Percentiles rank a stretch among this genome's conserved stretches.
Conservation (phyloP, 2,329 filamentous ascomycete species). For the Onygenales sp. region DNA sequence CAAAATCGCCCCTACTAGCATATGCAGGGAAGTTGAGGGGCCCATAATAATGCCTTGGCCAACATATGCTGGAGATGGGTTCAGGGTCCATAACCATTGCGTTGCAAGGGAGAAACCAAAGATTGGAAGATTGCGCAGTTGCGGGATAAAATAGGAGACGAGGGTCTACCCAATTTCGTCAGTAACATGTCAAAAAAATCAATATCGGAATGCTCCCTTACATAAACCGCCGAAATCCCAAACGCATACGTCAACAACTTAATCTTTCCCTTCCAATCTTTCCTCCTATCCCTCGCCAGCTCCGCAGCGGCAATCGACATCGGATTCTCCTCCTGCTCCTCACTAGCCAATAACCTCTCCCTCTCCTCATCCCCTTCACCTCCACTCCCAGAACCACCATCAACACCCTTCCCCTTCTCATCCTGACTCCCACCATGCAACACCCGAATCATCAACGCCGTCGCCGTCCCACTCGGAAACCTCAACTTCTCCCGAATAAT, state of each 20-base stretch:
- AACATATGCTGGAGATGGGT: constrained; percentile 93
- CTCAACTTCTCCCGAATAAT: constrained; percentile 87
- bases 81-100: constrained; percentile 90
- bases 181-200: constrained; percentile 2
- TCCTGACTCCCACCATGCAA: constrained; percentile 57
- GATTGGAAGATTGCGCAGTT: constrained; percentile 75
- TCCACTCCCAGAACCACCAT: constrained; percentile 8
- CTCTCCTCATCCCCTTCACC: constrained; percentile 15
- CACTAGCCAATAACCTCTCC: constrained; percentile 24
- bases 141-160: constrained; percentile 79
- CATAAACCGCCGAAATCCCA: constrained; percentile 47
- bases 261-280: constrained; percentile 55
- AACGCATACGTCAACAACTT: constrained; percentile 52
- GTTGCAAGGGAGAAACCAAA: constrained; percentile 66
- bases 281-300: constrained; percentile 27
- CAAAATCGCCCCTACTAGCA: constrained; percentile 79
- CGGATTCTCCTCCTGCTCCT: constrained; percentile 29
- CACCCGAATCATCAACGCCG: constrained; percentile 83
- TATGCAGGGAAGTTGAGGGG: constrained; percentile 85
- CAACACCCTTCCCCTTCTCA: constrained; percentile 23
- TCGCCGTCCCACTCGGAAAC: constrained; percentile 93
- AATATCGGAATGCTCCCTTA: constrained; percentile 19
- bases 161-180: constrained; percentile 53
- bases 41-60: constrained; percentile 99
- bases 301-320: constrained; percentile 39